Percentiles rank a stretch among this genome's conserved stretches.
Conservation (phyloP, 345 rosid species). For the Excoecaria cochinchinensis region DNA sequence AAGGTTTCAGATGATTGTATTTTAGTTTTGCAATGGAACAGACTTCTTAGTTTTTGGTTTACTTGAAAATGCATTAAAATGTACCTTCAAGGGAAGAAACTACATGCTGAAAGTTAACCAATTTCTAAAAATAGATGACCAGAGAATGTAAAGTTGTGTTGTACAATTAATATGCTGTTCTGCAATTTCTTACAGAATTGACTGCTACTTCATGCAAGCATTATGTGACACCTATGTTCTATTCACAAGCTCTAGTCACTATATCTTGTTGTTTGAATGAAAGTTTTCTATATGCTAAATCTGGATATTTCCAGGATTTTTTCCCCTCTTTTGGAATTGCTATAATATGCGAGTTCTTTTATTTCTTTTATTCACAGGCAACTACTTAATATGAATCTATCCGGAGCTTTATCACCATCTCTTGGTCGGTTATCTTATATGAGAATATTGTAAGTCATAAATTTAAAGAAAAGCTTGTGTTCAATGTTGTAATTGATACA, state of each 20-base stretch:
- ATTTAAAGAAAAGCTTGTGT: background rate
- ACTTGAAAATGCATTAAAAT: background rate
- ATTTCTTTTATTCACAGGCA: conserved; percentile 52
- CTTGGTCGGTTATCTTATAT: conserved; percentile 67
- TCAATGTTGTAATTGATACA: background rate
- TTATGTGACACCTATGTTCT: background rate
- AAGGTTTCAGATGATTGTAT: background rate
- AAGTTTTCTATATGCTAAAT: background rate
- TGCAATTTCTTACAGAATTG: background rate
- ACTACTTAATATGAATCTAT: conserved; percentile 64
- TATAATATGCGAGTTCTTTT: background rate
- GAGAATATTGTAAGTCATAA: conserved; percentile 56
- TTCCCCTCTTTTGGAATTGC: background rate
- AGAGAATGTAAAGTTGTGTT: background rate
- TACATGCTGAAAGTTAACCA: background rate
- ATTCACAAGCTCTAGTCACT: background rate
- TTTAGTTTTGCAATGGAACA: background rate
- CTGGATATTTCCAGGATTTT: background rate
- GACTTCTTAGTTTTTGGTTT: background rate
- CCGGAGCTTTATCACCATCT: conserved; percentile 77
- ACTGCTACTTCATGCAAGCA: background rate
- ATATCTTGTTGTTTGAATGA: background rate
- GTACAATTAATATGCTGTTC: background rate
- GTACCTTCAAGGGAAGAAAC: background rate
- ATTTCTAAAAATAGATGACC: background rate